Base-by-base conservation (phyloP, 352 stramenopile species). In the Phytophthora boehmeriae region DNA sequence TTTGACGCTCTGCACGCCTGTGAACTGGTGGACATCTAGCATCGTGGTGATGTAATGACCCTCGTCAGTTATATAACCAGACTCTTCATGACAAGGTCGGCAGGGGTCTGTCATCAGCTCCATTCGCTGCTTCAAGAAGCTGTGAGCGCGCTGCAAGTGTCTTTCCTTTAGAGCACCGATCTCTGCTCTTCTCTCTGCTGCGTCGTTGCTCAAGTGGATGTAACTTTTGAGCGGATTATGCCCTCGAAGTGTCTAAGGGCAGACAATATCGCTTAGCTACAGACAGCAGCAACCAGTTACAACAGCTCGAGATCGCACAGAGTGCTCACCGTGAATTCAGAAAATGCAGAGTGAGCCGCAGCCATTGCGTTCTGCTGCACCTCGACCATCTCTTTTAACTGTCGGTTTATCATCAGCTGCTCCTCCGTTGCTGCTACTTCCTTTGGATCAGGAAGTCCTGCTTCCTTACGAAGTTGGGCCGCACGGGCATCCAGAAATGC, bases 21-120 rank as follows among this genome's bases (percentile, higher is more conserved):
- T 52, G 62, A 88, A 85, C n/a, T 73, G 69, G 4, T 69, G 75
- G 22, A 79, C 67, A 43, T 84, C 78, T 50, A 85, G 66, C 38
- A 72, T 71, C 8, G 56, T 62, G 16, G 68, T 49, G 32, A 63
- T 63, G 41, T 75, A 80, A 25, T 78, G 65, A 9, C 65, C 65
- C 11, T 76, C 54, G 1, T 68, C 60, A 30, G 50, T 75, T 59
- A 81, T 55, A 23, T 75, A 68, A 6, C 68, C 68, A 54, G 76
- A 63, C 14, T 71, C 60, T 17, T 83, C 67, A 9, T 74, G 59
- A 20, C 73, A 73, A 46, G 69, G 36, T 27, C 58, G 66, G 17
- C 65, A 41, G 1, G 61, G 55, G 30, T 78, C 48, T 34, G 62
- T 38, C 30, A 82, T 46, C 22, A 68, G 54, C 6, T 61, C 51